A percentile compares a stretch with the other conserved stretches of the same genome.
Evolutionary conservation across 768 basidiomycete genomes (phyloP).

Genomic region (Phlebiopsis flavidoalba): DNA sequence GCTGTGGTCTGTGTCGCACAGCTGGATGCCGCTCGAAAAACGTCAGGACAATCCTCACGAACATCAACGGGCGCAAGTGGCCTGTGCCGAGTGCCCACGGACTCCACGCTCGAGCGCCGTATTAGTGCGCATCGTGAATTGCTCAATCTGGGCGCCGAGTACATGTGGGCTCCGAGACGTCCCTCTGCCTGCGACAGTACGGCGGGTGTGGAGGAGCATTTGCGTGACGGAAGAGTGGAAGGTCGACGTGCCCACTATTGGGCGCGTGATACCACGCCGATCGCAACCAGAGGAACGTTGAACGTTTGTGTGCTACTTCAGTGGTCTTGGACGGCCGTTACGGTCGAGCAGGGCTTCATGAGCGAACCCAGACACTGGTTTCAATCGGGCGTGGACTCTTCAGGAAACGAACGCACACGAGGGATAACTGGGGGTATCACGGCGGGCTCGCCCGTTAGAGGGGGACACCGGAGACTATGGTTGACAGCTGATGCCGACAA

Average conservation of each 20-base stretch:
- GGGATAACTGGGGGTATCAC: neutral
- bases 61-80: constrained; percentile 3
- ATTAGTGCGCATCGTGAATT: constrained; percentile 8
- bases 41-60: neutral
- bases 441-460: neutral
- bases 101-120: constrained; percentile 3
- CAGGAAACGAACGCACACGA: neutral
- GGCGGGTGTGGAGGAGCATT: neutral
- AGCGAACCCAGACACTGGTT: constrained; percentile 1
- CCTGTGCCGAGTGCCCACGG: constrained; percentile 3
- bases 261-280: neutral
- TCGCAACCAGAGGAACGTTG: neutral
- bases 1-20: neutral
- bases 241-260: constrained; percentile 6
- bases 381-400: constrained; percentile 7
- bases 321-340: neutral
- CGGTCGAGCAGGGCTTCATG: neutral
- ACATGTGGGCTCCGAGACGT: constrained; percentile 9
- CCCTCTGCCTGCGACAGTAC: neutral
- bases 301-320: constrained; percentile 1
- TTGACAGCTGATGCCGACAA: neutral
- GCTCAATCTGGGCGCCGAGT: neutral
- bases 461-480: neutral
- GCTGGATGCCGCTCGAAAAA: neutral
- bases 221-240: constrained; percentile 6